Percentiles rank a stretch among this genome's conserved stretches.
Evolutionary conservation across 257 asterid genomes (phyloP).

Genomic region (Henckelia pumila): DNA sequence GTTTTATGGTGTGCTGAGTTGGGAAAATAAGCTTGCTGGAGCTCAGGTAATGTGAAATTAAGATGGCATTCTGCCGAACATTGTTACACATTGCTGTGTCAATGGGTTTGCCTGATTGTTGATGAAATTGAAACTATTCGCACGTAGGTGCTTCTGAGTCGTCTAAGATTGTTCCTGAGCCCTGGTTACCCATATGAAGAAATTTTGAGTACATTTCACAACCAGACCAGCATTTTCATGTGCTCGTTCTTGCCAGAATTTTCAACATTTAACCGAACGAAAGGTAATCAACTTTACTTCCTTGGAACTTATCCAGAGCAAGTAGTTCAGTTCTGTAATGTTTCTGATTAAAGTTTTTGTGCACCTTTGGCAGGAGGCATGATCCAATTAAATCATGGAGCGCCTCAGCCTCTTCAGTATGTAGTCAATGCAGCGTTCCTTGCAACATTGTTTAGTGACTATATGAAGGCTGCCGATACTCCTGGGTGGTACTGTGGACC

Average conservation of each 20-base stretch:
- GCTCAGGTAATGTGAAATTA: conserved; percentile 58
- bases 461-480: conserved; percentile 83
- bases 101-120: conserved; percentile 10
- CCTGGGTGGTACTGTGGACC: conserved; percentile 99
- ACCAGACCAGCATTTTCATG: conserved; percentile 87
- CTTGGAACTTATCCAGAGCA: conserved; percentile 7
- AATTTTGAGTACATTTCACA: conserved; percentile 78
- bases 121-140: conserved; percentile 11
- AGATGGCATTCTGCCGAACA: neutral
- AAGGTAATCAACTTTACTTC: conserved; percentile 40
- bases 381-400: conserved; percentile 85
- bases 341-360: neutral
- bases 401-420: conserved; percentile 96
- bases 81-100: neutral
- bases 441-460: conserved; percentile 82
- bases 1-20: conserved; percentile 81
- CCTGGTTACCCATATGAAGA: conserved; percentile 99
- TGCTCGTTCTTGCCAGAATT: conserved; percentile 85
- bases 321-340: neutral
- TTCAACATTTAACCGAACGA: conserved; percentile 82
- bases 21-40: conserved; percentile 97
- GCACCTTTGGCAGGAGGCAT: conserved; percentile 65
- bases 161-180: conserved; percentile 77
- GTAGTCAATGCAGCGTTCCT: conserved; percentile 88
- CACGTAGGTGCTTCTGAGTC: conserved; percentile 80